Base-by-base conservation (phyloP, 2,329 filamentous ascomycete species). In the Seiridium cupressi region DNA sequence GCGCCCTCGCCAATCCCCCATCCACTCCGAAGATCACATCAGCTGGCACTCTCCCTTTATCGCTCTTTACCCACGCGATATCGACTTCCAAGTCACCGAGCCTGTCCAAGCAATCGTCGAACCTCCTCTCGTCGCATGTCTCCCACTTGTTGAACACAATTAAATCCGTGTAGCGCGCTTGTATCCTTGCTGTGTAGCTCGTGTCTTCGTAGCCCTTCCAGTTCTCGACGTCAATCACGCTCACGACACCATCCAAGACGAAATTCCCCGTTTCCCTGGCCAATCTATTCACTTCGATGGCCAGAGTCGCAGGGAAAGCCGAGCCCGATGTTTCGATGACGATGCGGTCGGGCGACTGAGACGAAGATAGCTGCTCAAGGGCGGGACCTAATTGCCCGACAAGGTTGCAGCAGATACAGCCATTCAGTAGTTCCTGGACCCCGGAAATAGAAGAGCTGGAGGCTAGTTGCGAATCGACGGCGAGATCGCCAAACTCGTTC, bases 321-420 rank as follows among this genome's bases (percentile, higher is more conserved):
- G 87, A 91, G 1, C 95, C 95, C 44, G 87, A 91, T 2, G 95
- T 99, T 81, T 99, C 95, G 73, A 99, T 88, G 57, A 99, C 87
- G 74, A 99, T 95, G 59, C 95, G 86, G 72, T 97, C 91, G 0
- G 93, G 94, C 0, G 66, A 63, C 40, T 81, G 74, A 11, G 73
- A 74, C 32, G 78, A 74, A 55, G 85, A 84, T 46, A 99, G 87
- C 70, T 95, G 88, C 48, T 84, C 78, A 18, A 99, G 87, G 1
- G 94, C 93, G 53, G 90, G 87, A 61, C 87, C 86, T 6, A 99
- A 86, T 74, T 96, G 92, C 13, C 95, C 95, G 62, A 99, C 94
- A 34, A 98, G 89, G 73, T 98, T 98, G 80, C 95, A 99, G 84
- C 95, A 99, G 76, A 99, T 98, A 78, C 95, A 98, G 66, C 94